A percentile compares a stretch with the other conserved stretches of the same genome.
Evolutionary conservation across 805 yeast genomes (phyloP).

Genomic region (Saccharomyces cerevisiae): DNA sequence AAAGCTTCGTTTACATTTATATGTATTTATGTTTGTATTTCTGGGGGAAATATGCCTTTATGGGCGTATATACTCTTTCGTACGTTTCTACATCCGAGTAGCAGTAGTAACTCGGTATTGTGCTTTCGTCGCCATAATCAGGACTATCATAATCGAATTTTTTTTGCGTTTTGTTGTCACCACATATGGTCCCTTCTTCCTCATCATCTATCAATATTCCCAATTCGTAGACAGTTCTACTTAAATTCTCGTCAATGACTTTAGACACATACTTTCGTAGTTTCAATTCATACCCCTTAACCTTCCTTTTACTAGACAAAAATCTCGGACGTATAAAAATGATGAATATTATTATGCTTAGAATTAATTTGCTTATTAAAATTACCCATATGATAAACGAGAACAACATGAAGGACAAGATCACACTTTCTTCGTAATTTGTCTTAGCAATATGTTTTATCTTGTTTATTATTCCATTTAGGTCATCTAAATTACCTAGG

Average conservation of each 20-base stretch:
- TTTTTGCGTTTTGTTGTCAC: not conserved
- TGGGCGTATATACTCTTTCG: not conserved
- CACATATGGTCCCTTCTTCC: not conserved
- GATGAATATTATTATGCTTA: not conserved
- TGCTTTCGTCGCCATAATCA: not conserved
- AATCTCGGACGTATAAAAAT: not conserved
- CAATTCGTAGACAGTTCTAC: not conserved
- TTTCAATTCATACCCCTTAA: not conserved
- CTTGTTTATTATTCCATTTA: conserved; percentile 33
- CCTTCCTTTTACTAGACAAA: not conserved
- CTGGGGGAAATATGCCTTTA: not conserved
- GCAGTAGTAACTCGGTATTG: not conserved
- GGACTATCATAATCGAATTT: not conserved
- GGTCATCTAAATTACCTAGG: conserved; percentile 24
- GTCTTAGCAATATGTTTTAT: conserved; percentile 49
- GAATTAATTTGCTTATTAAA: conserved; percentile 45
- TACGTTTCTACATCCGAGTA: not conserved
- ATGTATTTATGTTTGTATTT: not conserved
- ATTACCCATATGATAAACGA: conserved; percentile 67
- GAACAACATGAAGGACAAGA: conserved; percentile 64
- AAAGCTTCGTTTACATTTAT: not conserved
- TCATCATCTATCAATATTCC: not conserved
- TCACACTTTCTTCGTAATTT: conserved; percentile 55
- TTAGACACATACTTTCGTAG: not conserved
- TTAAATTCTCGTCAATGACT: not conserved